These are phyloP conservation scores for Tilletia indica DNA, from an alignment of 1,284 basidiomycete genomes.

Conservation along the genomic window DNA sequence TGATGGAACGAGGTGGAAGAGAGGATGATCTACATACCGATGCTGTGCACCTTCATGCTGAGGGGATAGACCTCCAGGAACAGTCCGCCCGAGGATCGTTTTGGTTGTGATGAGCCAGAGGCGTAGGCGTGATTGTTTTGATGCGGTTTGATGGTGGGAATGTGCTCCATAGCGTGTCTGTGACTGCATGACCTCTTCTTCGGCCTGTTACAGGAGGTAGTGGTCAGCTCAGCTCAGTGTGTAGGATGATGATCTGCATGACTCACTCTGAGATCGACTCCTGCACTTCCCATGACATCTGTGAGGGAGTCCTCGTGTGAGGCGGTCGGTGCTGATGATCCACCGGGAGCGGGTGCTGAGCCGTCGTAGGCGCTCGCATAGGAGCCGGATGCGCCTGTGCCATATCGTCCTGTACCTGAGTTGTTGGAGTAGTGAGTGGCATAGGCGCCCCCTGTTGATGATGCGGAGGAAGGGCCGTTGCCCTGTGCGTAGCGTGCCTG, in stretches of 20 bases:
- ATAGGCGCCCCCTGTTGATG: too few relatives aligned
- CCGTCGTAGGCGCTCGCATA: background rate
- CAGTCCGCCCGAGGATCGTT: slow-evolving; percentile 1
- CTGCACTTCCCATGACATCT: slow-evolving; percentile 49
- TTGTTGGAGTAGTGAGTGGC: too few relatives aligned
- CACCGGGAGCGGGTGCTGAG: background rate
- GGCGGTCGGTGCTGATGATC: background rate
- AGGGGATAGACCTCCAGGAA: slow-evolving; percentile 48
- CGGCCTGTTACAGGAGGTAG: slow-evolving; percentile 30
- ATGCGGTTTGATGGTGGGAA: slow-evolving; percentile 18
- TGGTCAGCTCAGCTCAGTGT: background rate
- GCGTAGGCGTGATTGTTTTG: slow-evolving; percentile 29
- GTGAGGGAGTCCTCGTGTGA: slow-evolving; percentile 40
- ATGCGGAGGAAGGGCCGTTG: background rate
- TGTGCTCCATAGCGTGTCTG: slow-evolving; percentile 12
- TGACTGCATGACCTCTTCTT: slow-evolving; percentile 48
- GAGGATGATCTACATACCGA: slow-evolving; percentile 14
- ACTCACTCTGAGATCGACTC: slow-evolving; percentile 42
- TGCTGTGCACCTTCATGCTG: slow-evolving; percentile 45
- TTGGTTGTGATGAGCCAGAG: background rate
- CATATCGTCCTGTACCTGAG: background rate
- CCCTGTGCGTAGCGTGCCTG: background rate
- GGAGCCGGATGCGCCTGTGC: background rate
- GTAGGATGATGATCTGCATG: background rate
- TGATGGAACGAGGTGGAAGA: too few relatives aligned